Base-by-base conservation (phyloP, 805 yeast species). In the Blastobotrys chiropterorum region DNA sequence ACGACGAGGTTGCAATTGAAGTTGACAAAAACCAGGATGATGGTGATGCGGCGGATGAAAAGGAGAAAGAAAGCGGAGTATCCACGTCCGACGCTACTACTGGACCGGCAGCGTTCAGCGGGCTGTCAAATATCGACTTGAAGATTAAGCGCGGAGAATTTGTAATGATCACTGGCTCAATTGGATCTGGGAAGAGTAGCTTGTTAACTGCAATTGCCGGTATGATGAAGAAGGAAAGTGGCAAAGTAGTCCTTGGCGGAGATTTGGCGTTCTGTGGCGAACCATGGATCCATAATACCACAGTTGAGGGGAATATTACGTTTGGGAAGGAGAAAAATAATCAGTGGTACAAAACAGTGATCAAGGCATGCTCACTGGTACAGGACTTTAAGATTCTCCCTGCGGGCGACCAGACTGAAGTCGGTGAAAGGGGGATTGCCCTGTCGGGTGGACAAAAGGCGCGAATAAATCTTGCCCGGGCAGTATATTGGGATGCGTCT, bases 391-490 rank as follows among this genome's bases (percentile, higher is more conserved):
- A 76, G 3, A 73, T 77, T 38, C 68, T 87, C 30, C 82, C 83
- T 7, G 86, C 81, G 38, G 92, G 90, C 38, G 95, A 87, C 60
- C 61, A 65, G 45, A 85, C 94, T 0, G 86, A 85, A 63, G 85
- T 86, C 58, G 95, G 95, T 56, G 95, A 86, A 63, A 75, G 87
- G 61, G 95, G 95, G 59, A 80, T 86, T 47, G 85, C 92, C 0
- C 69, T 86, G 42, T 83, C 90, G 14, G 95, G 95, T 52, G 95
- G 95, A 49, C 95, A 86, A 64, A 87, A 86, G 71, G 90, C 95
- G 0, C 77, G 95, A 64, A 79, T 86, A 50, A 80, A 80, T 59
- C 68, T 86, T 53, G 95, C 95, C 2, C 76, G 95, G 63, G 83
- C 90, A 1, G 87, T 84, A 1, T 86, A 86, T 61, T 77, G 81